These are phyloP conservation scores for Tetragonia tetragonoides DNA, from an alignment of 148 eudicot genomes.

Conservation along the genomic window DNA sequence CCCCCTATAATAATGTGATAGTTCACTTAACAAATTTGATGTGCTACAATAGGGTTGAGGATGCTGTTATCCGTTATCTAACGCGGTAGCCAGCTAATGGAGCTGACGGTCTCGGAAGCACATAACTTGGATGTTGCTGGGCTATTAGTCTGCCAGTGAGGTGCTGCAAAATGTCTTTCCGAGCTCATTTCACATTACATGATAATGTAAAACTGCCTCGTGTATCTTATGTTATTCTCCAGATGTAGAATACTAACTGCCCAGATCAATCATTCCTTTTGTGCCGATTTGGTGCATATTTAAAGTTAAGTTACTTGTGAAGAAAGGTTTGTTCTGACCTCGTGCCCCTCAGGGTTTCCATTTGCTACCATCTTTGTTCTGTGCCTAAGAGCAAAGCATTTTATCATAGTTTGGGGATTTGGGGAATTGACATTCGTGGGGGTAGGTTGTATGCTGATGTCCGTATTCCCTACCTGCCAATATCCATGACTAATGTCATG, in stretches of 20 bases:
- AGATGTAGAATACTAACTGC: not conserved
- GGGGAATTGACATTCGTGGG: too few relatives aligned
- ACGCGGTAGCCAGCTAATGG: conserved; percentile 68
- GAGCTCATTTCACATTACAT: conserved; percentile 16
- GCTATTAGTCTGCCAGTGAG: conserved; percentile 17
- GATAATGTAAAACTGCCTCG: conserved; percentile 22
- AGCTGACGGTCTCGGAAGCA: conserved; percentile 59
- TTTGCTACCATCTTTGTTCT: not conserved
- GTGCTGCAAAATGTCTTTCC: conserved; percentile 6
- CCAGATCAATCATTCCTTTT: conserved; percentile 5
- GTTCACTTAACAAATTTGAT: conserved; percentile 1
- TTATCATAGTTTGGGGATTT: not conserved
- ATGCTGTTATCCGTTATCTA: conserved; percentile 89
- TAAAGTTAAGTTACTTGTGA: conserved; percentile 3
- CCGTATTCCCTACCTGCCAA: conserved; percentile 26
- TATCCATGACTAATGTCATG: too few relatives aligned
- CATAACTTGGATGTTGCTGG: conserved; percentile 29
- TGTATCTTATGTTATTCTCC: conserved; percentile 16
- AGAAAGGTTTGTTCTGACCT: not conserved
- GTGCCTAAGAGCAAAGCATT: not conserved
- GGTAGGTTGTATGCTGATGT: too few relatives aligned
- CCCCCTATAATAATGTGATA: not conserved
- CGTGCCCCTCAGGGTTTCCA: not conserved
- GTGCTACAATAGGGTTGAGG: conserved; percentile 72
- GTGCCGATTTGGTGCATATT: conserved; percentile 23